These are phyloP conservation scores for Digitaria exilis DNA, from an alignment of 202 grass and related monocot species.

Conservation along the genomic window DNA sequence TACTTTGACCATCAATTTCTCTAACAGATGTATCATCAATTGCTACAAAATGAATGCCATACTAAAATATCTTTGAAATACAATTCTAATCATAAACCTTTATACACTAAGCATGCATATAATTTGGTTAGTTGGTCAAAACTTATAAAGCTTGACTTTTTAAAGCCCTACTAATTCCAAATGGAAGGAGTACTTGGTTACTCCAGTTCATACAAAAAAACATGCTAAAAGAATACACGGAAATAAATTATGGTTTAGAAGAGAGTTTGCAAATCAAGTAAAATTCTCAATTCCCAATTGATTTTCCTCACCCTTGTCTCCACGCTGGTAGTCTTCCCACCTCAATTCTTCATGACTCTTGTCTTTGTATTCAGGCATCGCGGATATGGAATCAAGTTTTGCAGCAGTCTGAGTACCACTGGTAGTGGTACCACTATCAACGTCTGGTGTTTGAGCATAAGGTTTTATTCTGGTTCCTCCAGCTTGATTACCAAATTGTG, in stretches of 20 bases:
- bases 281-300: neutral
- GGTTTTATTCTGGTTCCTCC: conserved; percentile 75
- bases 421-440: conserved; percentile 58
- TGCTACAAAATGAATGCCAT: too few species aligned
- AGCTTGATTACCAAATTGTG: conserved; percentile 65
- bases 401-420: conserved; percentile 56
- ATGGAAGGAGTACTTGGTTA: neutral
- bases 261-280: conserved; percentile 14
- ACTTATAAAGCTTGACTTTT: too few species aligned
- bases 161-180: too few species aligned
- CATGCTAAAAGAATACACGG: too few species aligned
- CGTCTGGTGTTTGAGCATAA: conserved; percentile 63
- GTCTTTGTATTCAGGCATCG: conserved; percentile 77
- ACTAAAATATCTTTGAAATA: too few species aligned
- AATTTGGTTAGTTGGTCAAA: too few species aligned
- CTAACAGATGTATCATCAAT: too few species aligned
- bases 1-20: too few species aligned
- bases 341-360: conserved; percentile 89
- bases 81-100: too few species aligned
- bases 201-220: too few species aligned
- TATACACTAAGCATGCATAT: too few species aligned
- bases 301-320: conserved; percentile 78
- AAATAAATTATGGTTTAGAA: neutral
- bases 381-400: conserved; percentile 78
- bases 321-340: conserved; percentile 80